These are phyloP conservation scores for Lasiosphaeria hispida DNA, from an alignment of 495 filamentous ascomycete genomes.

Conservation along the genomic window DNA sequence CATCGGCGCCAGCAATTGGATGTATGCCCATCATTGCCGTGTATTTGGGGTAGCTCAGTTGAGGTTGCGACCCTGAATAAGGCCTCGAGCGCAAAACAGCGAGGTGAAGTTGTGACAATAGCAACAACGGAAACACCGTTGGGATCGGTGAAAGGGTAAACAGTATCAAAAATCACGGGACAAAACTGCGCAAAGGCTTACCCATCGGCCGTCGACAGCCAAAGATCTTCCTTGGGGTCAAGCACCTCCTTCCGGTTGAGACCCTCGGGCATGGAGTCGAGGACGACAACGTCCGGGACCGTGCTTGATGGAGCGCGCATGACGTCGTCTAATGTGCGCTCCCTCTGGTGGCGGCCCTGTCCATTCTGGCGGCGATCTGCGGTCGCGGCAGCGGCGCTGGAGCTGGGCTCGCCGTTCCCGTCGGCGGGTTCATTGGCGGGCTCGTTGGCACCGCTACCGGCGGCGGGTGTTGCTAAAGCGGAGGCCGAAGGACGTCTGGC, in stretches of 20 bases:
- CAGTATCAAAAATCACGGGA: background rate
- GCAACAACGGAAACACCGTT: conserved; percentile 1
- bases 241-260: conserved; percentile 22
- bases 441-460: no score
- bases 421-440: background rate
- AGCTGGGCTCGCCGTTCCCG: background rate
- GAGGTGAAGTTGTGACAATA: background rate
- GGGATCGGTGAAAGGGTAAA: background rate
- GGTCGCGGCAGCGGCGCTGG: background rate
- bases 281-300: conserved; percentile 38
- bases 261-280: conserved; percentile 29
- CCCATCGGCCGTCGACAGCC: conserved; percentile 46
- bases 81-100: conserved; percentile 2
- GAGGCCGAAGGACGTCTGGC: no score
- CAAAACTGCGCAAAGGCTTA: conserved; percentile 25
- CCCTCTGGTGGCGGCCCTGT: background rate
- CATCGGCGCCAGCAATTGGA: background rate
- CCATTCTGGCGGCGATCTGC: no score
- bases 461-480: no score
- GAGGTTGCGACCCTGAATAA: background rate
- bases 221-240: conserved; percentile 46
- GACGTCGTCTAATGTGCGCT: conserved; percentile 39
- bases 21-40: background rate
- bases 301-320: conserved; percentile 40
- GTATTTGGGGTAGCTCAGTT: background rate